Evolutionary conservation across 495 filamentous ascomycete species (phyloP).

Genomic region (Thozetella sp.): DNA sequence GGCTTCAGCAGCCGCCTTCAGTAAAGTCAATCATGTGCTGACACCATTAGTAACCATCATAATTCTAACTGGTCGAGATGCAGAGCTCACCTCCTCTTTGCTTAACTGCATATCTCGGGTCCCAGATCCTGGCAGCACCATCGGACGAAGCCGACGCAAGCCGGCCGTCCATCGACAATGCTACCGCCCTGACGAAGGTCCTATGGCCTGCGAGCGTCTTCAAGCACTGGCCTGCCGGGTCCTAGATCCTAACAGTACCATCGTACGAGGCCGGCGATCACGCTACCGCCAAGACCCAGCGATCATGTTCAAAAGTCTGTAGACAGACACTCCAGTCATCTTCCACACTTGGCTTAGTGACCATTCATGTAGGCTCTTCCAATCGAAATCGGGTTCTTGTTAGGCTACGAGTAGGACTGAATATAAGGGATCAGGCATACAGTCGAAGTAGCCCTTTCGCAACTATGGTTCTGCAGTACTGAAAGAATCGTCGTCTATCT

Average conservation of each 20-base stretch:
- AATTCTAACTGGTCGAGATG: too few relatives aligned
- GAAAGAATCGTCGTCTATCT: background rate
- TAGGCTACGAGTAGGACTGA: background rate
- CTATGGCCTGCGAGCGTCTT: background rate
- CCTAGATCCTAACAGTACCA: conserved; percentile 13
- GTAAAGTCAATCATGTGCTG: too few relatives aligned
- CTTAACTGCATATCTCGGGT: too few relatives aligned
- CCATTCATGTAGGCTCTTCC: conserved; percentile 11
- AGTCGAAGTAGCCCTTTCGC: background rate
- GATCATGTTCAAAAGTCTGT: conserved; percentile 11
- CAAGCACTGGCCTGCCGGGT: background rate
- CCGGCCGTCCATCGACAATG: background rate
- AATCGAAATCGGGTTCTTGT: background rate
- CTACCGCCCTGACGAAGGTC: background rate
- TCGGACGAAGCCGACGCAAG: background rate
- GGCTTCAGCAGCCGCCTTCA: too few relatives aligned
- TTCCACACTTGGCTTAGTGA: conserved; percentile 2
- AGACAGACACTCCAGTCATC: conserved; percentile 10
- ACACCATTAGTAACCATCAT: too few relatives aligned
- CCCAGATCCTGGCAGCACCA: background rate
- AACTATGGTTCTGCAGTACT: background rate
- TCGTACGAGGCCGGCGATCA: conserved; percentile 11
- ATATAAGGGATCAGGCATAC: background rate
- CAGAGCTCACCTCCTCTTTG: too few relatives aligned
- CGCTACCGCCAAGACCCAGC: conserved; percentile 10